Evolutionary conservation across 495 filamentous ascomycete species (phyloP), one percentile per base, ranked within the genome.

Genomic region (Tuber indicum): DNA sequence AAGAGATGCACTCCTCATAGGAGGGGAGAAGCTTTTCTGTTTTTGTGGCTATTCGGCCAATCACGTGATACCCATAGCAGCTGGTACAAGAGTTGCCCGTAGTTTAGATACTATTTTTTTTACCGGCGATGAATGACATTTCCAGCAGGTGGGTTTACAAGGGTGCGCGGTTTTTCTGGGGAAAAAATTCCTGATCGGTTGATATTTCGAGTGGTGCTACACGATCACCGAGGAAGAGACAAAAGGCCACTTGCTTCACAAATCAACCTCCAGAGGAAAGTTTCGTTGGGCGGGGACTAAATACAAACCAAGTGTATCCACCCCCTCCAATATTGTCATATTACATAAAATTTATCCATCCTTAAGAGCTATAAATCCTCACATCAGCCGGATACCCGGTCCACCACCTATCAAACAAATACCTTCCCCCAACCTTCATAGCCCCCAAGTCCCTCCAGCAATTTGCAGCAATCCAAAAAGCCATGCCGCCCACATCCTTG

Each of bases 371-470:
- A 66, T 66, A 66, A 36, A 66, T 19, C 26, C 58, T 36, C 58
- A 66, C 58, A 36, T 66, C 58, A 66, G 58, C 58, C 9, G 58
- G 58, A 26, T 17, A 5, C 58, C 4, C 12, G 0, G 58, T 66
- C 58, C 58, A 66, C 58, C 58, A 66, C 14, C 58, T 66, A 66
- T 66, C 58, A 36, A 66, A 66, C 26, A 66, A 66, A 36, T 66
- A 66, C 58, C 58, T 32, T 26, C 58, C 58, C 14, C 58, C 58
- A 66, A 36, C 58, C 26, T 3, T 66, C 58, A 36, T 66, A 36
- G 36, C 1, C 2, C 26, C 58, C 26, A 66, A 36, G 32, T 32
- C 58, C 14, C 12, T 36, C 26, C 12, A 14, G 32, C 58, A 66
- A 3, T 19, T 32, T 1, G 58, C 58, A 8, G 26, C 12, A 16